Conservation (phyloP, 768 basidiomycete species). For the Collybia nuda region DNA sequence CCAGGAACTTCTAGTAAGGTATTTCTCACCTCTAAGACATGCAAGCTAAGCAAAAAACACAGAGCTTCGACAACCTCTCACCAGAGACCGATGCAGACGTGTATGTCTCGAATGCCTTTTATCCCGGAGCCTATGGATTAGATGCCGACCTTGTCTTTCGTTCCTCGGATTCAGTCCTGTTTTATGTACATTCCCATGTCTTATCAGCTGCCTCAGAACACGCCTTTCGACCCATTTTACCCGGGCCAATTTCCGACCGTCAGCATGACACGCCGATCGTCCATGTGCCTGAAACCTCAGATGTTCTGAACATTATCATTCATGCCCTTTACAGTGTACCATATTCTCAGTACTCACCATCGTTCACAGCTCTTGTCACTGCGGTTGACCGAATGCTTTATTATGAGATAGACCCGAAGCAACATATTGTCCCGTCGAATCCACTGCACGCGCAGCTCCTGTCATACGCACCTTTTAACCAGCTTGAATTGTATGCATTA, state of each 20-base stretch:
- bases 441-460: slow-evolving; percentile 16
- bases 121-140: slow-evolving; percentile 20
- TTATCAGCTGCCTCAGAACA: slow-evolving; percentile 12
- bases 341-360: slow-evolving; percentile 13
- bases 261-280: neutral
- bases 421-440: too few relatives aligned
- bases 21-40: too few relatives aligned
- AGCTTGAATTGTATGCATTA: slow-evolving; percentile 20
- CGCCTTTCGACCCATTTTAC: slow-evolving; percentile 16
- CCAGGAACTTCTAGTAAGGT: too few relatives aligned
- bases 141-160: slow-evolving; percentile 21
- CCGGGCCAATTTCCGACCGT: slow-evolving; percentile 7
- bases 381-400: slow-evolving; percentile 18
- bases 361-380: slow-evolving; percentile 15
- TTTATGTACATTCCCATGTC: slow-evolving; percentile 21
- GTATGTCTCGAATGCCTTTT: slow-evolving; percentile 24
- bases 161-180: slow-evolving; percentile 25
- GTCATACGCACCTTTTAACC: slow-evolving; percentile 17
- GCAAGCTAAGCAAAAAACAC: too few relatives aligned
- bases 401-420: slow-evolving; percentile 12
- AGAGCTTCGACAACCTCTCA: too few relatives aligned
- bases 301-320: slow-evolving; percentile 22
- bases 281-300: slow-evolving; percentile 12
- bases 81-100: neutral
- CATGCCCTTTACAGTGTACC: slow-evolving; percentile 20